Evolutionary conservation across 2,329 filamentous ascomycete species (phyloP), one percentile per base, ranked within the genome.

Genomic region (Stagonosporopsis vannaccii): DNA sequence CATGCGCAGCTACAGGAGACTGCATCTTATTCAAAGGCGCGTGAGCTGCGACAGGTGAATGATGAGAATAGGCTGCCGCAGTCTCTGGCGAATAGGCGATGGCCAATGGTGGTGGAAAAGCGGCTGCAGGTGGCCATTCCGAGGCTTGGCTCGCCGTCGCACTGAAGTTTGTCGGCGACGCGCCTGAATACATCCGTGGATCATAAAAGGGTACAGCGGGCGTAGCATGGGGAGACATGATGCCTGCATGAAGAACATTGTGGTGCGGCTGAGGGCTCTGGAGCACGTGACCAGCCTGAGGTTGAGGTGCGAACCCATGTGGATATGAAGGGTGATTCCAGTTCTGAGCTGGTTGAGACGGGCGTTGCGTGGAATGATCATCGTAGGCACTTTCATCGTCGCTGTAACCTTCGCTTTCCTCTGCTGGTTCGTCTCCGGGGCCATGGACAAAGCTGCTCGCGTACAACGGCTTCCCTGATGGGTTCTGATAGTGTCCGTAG

Each of bases 191-290:
- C 13, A 63, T 54, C 26, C 67, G 58, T 9, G 68, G 60, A 36
- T 71, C 69, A 49, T 73, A 71, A 33, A 71, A 35, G 13, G 73
- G 70, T 59, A 71, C 65, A 23, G 69, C 46, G 30, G 67, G 59
- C 6, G 64, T 61, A 12, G 59, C 47, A 23, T 63, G 56, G 19
- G 70, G 63, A 36, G 71, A 72, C 23, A 66, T 56, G 3, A 56
- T 65, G 36, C 62, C 68, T 25, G 60, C 58, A 47, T 71, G 70
- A 39, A 70, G 69, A 39, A 73, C 68, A 28, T 68, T 66, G 43
- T 68, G 61, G 13, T 73, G 69, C 11, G 75, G 73, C 55, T 72
- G 71, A 32, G 75, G 75, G 22, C 64, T 72, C 41, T 76, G 71
- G 8, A 76, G 56, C 13, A 76, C 60, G 50, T 77, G 73, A 40